Conservation (phyloP, 306 rosid species). For the Hylodesmum podocarpum region DNA sequence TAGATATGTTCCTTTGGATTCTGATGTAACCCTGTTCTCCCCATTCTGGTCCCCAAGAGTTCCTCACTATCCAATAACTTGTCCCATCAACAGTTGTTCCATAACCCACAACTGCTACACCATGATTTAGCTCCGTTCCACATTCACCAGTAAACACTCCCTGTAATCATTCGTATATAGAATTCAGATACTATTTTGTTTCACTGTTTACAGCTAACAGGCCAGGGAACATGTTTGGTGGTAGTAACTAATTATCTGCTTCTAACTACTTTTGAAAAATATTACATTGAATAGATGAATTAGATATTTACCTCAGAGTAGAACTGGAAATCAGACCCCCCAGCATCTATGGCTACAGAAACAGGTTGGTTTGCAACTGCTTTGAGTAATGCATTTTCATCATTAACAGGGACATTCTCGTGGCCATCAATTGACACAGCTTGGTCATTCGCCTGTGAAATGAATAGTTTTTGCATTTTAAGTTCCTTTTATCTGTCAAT, state of each 20-base stretch:
- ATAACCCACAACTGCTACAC: slow-evolving; percentile 81
- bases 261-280: background rate
- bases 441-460: slow-evolving; percentile 34
- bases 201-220: background rate
- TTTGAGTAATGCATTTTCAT: slow-evolving; percentile 53
- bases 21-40: slow-evolving; percentile 92
- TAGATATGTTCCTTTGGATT: slow-evolving; percentile 54
- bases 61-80: slow-evolving; percentile 75
- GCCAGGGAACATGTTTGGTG: background rate
- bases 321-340: slow-evolving; percentile 56
- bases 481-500: background rate
- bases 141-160: slow-evolving; percentile 81
- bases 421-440: slow-evolving; percentile 61
- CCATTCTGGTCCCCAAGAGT: slow-evolving; percentile 91
- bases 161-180: slow-evolving; percentile 33
- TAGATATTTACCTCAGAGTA: slow-evolving; percentile 49
- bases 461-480: background rate
- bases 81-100: slow-evolving; percentile 79
- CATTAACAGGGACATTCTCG: slow-evolving; percentile 45
- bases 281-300: background rate
- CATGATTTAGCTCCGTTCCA: slow-evolving; percentile 73
- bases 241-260: background rate
- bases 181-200: background rate
- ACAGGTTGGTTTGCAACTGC: slow-evolving; percentile 61
- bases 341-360: slow-evolving; percentile 61